phyloP scores from a whole-genome alignment of 345 rosid genomes.

The Sisymbrium irio region DNA sequence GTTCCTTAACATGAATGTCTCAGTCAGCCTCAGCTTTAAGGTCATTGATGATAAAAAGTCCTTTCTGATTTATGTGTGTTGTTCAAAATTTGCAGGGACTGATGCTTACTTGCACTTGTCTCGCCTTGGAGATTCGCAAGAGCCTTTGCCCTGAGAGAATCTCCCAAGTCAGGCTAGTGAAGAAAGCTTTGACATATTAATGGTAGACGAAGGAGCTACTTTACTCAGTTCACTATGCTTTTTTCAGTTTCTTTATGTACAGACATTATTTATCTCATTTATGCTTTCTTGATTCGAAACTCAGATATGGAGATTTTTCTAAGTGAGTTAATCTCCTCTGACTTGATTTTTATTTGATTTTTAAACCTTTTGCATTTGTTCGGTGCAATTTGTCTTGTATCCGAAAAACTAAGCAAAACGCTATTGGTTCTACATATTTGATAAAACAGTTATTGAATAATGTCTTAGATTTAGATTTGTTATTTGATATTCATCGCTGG shows the following conservation, averaged over 20 bases:
- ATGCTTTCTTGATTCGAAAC: conserved; percentile 24
- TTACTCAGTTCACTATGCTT: background rate
- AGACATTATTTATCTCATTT: conserved; percentile 22
- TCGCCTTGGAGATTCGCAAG: conserved; percentile 64
- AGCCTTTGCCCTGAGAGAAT: conserved; percentile 55
- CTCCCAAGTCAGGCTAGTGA: conserved; percentile 10
- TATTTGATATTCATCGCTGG: background rate
- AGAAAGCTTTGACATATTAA: conserved; percentile 22
- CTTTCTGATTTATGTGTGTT: background rate
- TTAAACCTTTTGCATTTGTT: background rate
- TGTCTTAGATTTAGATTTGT: background rate
- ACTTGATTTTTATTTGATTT: conserved; percentile 10
- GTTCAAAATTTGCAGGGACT: conserved; percentile 53
- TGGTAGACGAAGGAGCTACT: conserved; percentile 27
- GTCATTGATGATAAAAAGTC: background rate
- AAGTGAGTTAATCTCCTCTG: conserved; percentile 30
- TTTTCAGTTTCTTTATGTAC: conserved; percentile 18
- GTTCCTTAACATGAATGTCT: conserved; percentile 22
- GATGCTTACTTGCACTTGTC: conserved; percentile 67
- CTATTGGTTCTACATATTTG: background rate
- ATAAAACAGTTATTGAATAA: background rate
- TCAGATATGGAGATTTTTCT: conserved; percentile 21
- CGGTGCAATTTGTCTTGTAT: background rate
- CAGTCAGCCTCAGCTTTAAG: background rate
- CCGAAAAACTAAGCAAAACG: background rate